A percentile compares a stretch with the other conserved stretches of the same genome.
These are phyloP conservation scores for Ophiostoma populinum DNA, from an alignment of 2,329 filamentous ascomycete species.

Conservation along the genomic window DNA sequence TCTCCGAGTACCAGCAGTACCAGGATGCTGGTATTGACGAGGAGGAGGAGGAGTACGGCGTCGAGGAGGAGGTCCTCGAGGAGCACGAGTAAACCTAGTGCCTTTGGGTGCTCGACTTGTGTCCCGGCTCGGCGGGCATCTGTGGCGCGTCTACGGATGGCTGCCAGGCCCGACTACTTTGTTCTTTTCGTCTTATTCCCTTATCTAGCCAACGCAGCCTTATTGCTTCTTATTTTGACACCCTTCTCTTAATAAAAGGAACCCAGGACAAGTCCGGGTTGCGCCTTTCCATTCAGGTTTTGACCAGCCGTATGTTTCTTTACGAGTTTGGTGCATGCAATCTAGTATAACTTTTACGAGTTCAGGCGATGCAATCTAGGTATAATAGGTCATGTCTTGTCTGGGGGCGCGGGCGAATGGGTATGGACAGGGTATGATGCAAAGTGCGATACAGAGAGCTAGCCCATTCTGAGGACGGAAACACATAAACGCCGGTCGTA, in stretches of 20 bases:
- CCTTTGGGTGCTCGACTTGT: not conserved
- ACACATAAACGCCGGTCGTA: too few species aligned
- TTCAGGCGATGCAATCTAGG: too few species aligned
- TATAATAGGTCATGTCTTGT: too few species aligned
- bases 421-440: too few species aligned
- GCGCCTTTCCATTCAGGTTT: too few species aligned
- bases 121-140: too few species aligned
- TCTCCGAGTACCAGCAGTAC: slow-evolving; percentile 99
- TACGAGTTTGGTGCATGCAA: not conserved
- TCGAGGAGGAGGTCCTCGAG: slow-evolving; percentile 67
- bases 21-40: slow-evolving; percentile 97
- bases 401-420: too few species aligned
- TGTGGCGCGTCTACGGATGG: too few species aligned
- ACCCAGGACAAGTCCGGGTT: not conserved
- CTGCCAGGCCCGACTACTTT: slow-evolving; percentile 1
- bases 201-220: slow-evolving; percentile 9
- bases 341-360: too few species aligned
- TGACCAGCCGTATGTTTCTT: slow-evolving; percentile 5
- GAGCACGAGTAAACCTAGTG: slow-evolving; percentile 19
- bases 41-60: slow-evolving; percentile 88
- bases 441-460: too few species aligned
- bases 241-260: not conserved
- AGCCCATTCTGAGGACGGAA: too few species aligned
- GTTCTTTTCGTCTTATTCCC: slow-evolving; percentile 4
- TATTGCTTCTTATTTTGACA: slow-evolving; percentile 4